Conservation (phyloP, 2,329 filamentous ascomycete species). For the Hymenoscyphus fructigenus region DNA sequence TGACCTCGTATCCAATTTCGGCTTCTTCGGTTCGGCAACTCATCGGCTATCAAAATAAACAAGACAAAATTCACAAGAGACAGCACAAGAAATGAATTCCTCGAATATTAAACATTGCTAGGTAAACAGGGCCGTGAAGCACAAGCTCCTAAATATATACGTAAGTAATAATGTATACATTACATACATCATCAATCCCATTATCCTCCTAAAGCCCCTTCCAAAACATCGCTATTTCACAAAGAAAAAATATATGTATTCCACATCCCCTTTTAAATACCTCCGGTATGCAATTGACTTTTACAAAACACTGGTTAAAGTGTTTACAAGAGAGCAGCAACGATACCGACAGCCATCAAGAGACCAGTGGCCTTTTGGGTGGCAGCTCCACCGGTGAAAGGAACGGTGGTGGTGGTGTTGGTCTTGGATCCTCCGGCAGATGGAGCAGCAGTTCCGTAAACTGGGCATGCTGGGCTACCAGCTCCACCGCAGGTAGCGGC, state of each 20-base stretch:
- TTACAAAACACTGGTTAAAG: neutral
- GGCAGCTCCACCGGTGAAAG: constrained; percentile 24
- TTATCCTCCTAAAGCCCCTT: neutral
- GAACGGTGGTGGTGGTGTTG: constrained; percentile 14
- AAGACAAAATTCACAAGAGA: no score
- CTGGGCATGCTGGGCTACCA: constrained; percentile 5
- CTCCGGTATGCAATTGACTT: neutral
- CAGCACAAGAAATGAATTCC: neutral
- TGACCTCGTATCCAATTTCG: no score
- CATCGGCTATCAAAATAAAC: neutral
- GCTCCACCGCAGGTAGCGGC: neutral
- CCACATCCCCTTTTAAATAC: neutral
- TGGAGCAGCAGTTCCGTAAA: constrained; percentile 11
- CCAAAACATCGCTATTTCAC: neutral
- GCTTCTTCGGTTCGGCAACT: no score
- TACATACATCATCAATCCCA: no score
- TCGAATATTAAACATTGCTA: neutral
- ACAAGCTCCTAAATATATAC: neutral
- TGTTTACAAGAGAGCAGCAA: constrained; percentile 28
- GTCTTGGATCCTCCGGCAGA: constrained; percentile 3
- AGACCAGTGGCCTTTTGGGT: constrained; percentile 26
- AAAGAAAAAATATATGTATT: neutral
- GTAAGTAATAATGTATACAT: neutral
- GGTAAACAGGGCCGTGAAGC: neutral
- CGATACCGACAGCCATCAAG: constrained; percentile 26